phyloP scores from a whole-genome alignment of 2,329 filamentous ascomycete genomes.

The Aspergillus fructus region DNA sequence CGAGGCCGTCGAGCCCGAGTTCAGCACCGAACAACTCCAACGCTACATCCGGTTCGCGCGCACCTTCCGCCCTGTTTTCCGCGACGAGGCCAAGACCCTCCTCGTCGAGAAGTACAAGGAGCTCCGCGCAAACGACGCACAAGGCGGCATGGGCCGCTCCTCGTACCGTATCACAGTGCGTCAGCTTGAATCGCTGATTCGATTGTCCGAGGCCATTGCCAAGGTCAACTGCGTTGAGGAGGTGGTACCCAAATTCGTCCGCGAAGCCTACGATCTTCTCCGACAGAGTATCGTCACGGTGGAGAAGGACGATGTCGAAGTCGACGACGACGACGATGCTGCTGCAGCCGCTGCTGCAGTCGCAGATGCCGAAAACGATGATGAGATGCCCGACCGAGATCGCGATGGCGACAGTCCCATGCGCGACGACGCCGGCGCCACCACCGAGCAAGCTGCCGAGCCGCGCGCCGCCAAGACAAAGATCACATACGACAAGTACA shows the following conservation, averaged over 20 bases:
- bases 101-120: conserved; percentile 96
- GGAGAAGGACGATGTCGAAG: conserved; percentile 94
- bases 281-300: conserved; percentile 95
- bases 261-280: conserved; percentile 87
- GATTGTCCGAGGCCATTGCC: conserved; percentile 93
- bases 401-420: conserved; percentile 54
- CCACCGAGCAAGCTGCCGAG: background rate
- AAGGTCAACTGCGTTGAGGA: conserved; percentile 96
- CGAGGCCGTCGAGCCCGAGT: conserved; percentile 86
- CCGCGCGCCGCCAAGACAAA: conserved; percentile 62
- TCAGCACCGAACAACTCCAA: conserved; percentile 93
- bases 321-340: conserved; percentile 74
- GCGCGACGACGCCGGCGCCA: conserved; percentile 47
- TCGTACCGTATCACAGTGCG: conserved; percentile 97
- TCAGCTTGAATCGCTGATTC: conserved; percentile 93
- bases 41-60: conserved; percentile 95
- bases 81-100: conserved; percentile 77
- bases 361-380: conserved; percentile 46
- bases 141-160: conserved; percentile 90
- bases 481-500: conserved; percentile 94
- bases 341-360: conserved; percentile 17
- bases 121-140: conserved; percentile 85
- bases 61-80: conserved; percentile 92
- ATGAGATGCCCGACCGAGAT: conserved; percentile 51
- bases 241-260: conserved; percentile 78